Base-by-base conservation (phyloP, 306 rosid genomes). In the Hippophae rhamnoides region DNA sequence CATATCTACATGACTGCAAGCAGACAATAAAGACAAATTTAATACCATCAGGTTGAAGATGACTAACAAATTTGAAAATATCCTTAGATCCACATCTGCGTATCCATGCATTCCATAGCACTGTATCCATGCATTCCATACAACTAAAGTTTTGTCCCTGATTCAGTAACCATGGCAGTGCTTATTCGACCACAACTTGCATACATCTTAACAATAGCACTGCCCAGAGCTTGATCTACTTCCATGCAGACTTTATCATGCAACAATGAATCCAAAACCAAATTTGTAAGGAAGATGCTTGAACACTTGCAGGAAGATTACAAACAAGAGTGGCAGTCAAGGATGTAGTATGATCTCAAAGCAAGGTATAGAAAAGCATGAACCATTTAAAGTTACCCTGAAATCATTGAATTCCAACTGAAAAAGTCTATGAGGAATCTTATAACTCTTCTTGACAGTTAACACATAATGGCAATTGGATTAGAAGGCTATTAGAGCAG, bases 341-440 rank as follows among this genome's bases (percentile, higher is more conserved):
- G 56, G 62, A 69, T 2, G 61, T 23, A 43, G 41, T 41, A 45
- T 43, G 75, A 76, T 61, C 69, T 25, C 64, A 73, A 47, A 86
- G 46, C 86, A 83, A 71, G 45, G 73, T 58, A 58, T 10, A 51
- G 52, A 89, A 86, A 44, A 83, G 44, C 53, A n/a, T 0, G 8
- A 65, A 2, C 84, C 89, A 70, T 82, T 86, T 5, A 58, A n/a
- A 10, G 72, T 27, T 78, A 83, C 56, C 92, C 95, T 12, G 87
- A 69, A 66, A 89, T 83, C 71, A 89, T 76, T 10, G 95, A 83
- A 72, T 86, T 89, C 97, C 95, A 86, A 66, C 85, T 78, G 40
- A 89, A 77, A 72, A 67, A 18, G 42, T 84, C 95, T 63, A 63
- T 7, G 42, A 72, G 60, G 69, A 63, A 89, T 72, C 61, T 70